Conservation (phyloP, 2,329 filamentous ascomycete species). For the Hysterium pulicare region DNA sequence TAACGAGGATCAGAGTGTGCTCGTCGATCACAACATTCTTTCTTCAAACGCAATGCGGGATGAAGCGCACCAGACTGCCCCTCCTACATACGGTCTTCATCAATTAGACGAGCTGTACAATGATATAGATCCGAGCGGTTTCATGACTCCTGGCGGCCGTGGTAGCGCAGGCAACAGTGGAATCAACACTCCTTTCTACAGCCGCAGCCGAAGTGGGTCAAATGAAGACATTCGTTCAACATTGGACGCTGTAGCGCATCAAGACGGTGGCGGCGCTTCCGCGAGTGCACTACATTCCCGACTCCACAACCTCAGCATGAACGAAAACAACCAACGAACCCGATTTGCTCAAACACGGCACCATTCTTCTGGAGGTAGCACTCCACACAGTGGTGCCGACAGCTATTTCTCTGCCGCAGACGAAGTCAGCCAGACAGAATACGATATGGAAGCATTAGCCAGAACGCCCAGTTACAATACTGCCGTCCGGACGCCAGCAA, state of each 20-base stretch:
- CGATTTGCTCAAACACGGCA: conserved; percentile 23
- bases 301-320: conserved; percentile 49
- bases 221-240: conserved; percentile 70
- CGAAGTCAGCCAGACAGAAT: conserved; percentile 19
- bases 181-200: conserved; percentile 73
- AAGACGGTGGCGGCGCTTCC: conserved; percentile 44
- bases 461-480: conserved; percentile 52
- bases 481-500: conserved; percentile 44
- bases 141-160: conserved; percentile 67
- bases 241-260: conserved; percentile 44
- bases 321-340: conserved; percentile 32
- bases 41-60: conserved; percentile 47
- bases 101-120: conserved; percentile 87
- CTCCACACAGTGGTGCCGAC: conserved; percentile 25
- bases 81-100: conserved; percentile 90
- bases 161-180: conserved; percentile 54
- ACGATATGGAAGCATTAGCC: conserved; percentile 46
- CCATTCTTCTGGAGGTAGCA: conserved; percentile 36
- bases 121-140: conserved; percentile 76
- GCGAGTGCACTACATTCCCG: conserved; percentile 68
- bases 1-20: conserved; percentile 78
- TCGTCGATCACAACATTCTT: conserved; percentile 38
- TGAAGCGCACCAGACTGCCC: conserved; percentile 64
- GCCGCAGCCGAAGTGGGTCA: conserved; percentile 69
- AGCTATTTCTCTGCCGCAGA: conserved; percentile 16